Conservation (phyloP, 2,329 filamentous ascomycete species). For the Fusarium drepaniforme region DNA sequence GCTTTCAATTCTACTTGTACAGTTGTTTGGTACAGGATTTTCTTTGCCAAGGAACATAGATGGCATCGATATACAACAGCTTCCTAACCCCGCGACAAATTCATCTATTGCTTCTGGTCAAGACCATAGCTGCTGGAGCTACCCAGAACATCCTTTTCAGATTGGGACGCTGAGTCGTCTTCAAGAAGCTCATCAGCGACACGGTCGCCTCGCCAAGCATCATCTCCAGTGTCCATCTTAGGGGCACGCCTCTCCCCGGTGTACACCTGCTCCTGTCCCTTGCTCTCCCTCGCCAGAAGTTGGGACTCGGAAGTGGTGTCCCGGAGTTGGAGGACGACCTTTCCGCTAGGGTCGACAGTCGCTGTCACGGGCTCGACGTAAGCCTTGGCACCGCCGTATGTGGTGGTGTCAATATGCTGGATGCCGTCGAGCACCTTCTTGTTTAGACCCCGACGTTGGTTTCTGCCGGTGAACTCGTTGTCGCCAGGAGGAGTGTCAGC, state of each 20-base stretch:
- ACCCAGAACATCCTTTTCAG: constrained; percentile 62
- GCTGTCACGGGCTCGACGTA: constrained; percentile 61
- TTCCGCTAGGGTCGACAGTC: constrained; percentile 63
- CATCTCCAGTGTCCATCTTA: constrained; percentile 16
- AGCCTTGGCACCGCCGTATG: constrained; percentile 66
- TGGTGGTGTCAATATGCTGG: constrained; percentile 58
- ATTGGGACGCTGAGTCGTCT: constrained; percentile 10
- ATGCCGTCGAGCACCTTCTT: constrained; percentile 51
- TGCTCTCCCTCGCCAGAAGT: constrained; percentile 61
- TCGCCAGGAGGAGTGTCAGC: constrained; percentile 56
- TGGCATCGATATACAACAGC: constrained; percentile 42
- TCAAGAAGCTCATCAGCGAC: constrained; percentile 47
- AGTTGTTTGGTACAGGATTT: constrained; percentile 46
- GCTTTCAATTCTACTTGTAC: constrained; percentile 49
- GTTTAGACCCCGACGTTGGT: constrained; percentile 25
- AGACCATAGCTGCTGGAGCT: constrained; percentile 56
- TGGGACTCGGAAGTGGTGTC: constrained; percentile 54
- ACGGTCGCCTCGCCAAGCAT: constrained; percentile 38
- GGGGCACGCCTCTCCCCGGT: constrained; percentile 40
- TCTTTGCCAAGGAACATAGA: constrained; percentile 34
- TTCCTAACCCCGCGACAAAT: constrained; percentile 10
- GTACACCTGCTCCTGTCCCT: constrained; percentile 52
- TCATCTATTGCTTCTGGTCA: constrained; percentile 35
- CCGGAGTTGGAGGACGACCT: constrained; percentile 58
- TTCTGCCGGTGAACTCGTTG: constrained; percentile 55